Percentiles rank a stretch among this genome's conserved stretches.
Conservation (phyloP, 768 basidiomycete species). For the Hypholoma fasciculare region DNA sequence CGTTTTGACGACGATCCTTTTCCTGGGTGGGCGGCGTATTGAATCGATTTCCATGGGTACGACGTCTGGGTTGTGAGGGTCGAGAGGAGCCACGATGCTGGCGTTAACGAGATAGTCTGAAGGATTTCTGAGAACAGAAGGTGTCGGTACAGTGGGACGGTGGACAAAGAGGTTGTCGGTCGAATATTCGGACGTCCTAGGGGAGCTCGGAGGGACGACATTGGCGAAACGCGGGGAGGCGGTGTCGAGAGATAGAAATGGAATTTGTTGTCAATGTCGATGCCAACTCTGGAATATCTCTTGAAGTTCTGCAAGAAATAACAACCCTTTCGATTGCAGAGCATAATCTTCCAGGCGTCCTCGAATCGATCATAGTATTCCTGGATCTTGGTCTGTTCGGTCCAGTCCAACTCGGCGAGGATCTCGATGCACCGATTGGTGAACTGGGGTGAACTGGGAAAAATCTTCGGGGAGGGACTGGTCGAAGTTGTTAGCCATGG, state of each 20-base stretch:
- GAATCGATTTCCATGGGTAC: too few species aligned
- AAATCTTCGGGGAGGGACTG: too few species aligned
- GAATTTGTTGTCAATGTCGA: constrained; percentile 26
- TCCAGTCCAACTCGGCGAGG: constrained; percentile 25
- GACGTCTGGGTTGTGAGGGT: too few species aligned
- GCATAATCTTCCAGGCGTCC: constrained; percentile 22
- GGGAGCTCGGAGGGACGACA: background rate
- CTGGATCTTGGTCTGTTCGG: constrained; percentile 32
- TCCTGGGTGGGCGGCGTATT: too few species aligned
- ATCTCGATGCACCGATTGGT: constrained; percentile 26
- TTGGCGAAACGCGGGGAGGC: constrained; percentile 1
- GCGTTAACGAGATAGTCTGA: too few species aligned
- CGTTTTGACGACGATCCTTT: too few species aligned
- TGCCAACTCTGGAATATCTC: constrained; percentile 16
- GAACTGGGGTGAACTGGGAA: constrained; percentile 10
- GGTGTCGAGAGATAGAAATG: constrained; percentile 15
- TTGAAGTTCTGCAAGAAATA: constrained; percentile 18
- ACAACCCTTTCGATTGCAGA: constrained; percentile 15
- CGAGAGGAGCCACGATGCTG: too few species aligned
- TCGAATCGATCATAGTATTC: constrained; percentile 30
- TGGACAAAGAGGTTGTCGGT: too few species aligned
- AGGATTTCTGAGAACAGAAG: too few species aligned
- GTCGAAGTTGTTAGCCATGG: too few species aligned
- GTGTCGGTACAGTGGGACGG: too few species aligned
- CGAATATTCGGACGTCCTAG: background rate